Conservation (phyloP, 257 asterid genomes). For the Eucommia ulmoides region DNA sequence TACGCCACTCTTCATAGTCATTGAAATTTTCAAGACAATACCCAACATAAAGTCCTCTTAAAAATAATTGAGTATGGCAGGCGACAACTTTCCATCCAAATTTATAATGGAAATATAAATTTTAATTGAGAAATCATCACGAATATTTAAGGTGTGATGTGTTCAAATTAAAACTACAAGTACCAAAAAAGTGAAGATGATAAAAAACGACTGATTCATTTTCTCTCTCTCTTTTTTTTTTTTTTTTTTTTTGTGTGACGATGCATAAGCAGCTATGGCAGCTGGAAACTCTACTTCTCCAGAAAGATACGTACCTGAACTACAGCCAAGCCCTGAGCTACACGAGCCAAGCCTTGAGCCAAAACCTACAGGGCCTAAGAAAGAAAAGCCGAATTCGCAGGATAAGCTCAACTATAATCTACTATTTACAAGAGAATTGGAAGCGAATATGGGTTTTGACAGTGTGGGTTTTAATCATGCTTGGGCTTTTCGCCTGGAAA, state of each 20-base stretch:
- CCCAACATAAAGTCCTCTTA: no score
- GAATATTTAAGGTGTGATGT: background rate
- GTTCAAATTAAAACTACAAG: background rate
- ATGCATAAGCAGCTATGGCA: constrained; percentile 72
- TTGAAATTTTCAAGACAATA: no score
- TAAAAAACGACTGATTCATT: background rate
- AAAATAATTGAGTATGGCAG: no score
- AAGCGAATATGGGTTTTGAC: constrained; percentile 75
- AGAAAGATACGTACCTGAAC: constrained; percentile 87
- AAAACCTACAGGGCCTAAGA: constrained; percentile 77
- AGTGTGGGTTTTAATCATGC: constrained; percentile 60
- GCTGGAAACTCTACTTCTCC: constrained; percentile 91
- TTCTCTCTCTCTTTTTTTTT: background rate
- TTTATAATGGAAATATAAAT: background rate
- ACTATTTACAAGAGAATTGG: constrained; percentile 73
- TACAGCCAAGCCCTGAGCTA: constrained; percentile 93
- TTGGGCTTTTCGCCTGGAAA: constrained; percentile 82
- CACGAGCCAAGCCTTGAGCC: constrained; percentile 96
- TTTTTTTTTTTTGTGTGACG: background rate
- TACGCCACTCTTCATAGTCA: no score
- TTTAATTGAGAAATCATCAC: background rate
- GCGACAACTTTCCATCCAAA: background rate
- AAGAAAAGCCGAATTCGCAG: constrained; percentile 39
- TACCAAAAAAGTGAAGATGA: background rate
- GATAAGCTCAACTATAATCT: constrained; percentile 35